These are phyloP conservation scores for Neurospora sp. DNA, from an alignment of 495 filamentous ascomycete genomes.

Conservation along the genomic window DNA sequence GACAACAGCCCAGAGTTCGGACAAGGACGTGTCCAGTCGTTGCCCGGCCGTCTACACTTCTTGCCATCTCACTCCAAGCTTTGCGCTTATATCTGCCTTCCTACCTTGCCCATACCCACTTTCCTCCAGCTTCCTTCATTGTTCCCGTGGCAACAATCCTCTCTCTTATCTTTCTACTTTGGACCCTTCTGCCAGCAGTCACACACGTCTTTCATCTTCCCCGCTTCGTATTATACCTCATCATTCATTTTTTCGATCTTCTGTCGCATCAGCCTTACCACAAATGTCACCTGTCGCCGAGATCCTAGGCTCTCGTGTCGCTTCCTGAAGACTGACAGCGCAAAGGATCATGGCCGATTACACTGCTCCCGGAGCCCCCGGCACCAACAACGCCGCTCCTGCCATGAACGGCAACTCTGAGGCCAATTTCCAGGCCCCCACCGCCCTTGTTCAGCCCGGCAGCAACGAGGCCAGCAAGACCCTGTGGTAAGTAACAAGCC, in stretches of 20 bases:
- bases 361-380: constrained; percentile 10
- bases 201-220: background rate
- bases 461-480: constrained; percentile 27
- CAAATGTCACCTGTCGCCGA: background rate
- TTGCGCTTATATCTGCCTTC: background rate
- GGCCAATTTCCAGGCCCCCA: constrained; percentile 5
- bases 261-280: background rate
- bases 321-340: background rate
- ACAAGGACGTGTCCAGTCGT: background rate
- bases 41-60: background rate
- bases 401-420: constrained; percentile 24
- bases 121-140: background rate
- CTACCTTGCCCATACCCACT: background rate
- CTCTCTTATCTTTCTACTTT: background rate
- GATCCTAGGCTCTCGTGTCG: background rate
- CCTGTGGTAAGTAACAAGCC: constrained; percentile 28
- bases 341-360: constrained; percentile 21
- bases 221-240: background rate
- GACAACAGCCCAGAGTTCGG: background rate
- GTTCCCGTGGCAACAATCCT: background rate
- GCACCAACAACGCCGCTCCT: constrained; percentile 13
- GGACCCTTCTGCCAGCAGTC: background rate
- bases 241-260: background rate
- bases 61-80: background rate
- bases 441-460: constrained; percentile 5